Base-by-base conservation (phyloP, 305 asterid species). In the Andrographis paniculata region DNA sequence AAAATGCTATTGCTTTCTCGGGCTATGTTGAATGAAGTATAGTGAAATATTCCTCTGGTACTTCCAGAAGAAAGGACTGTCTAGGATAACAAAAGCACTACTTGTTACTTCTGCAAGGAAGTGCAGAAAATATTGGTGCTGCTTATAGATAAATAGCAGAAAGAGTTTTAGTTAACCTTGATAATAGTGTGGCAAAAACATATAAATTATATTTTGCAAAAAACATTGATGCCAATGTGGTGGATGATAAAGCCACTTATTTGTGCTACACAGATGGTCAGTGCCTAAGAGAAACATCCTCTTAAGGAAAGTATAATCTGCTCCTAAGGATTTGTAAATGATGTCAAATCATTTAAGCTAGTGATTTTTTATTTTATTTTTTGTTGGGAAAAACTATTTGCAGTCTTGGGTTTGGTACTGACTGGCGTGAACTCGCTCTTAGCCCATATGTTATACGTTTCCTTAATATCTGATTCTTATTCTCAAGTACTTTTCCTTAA, bases 11-110 rank as follows among this genome's bases (percentile, higher is more conserved):
- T 17, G 20, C 28, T 42, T 9, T 27, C 12, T 15, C 14, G 14
- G 51, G 45, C 36, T 42, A n/a, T 14, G 22, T 48, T 49, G 45
- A 17, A 23, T 41, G 50, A 59, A 50, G 19, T 50, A 13, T 20
- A 17, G 18, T 13, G 20, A 20, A 12, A 23, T 3, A 6, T 43
- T 42, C 37, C 52, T 31, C 9, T 24, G 9, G 4, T 24, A 3
- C 9, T 28, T 41, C 10, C 20, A 40, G 19, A 50, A 39, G 17
- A 13, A 22, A 16, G 9, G 16, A 4, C 16, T 24, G 39, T n/a
- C n/a, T n/a, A n/a, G 33, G 30, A 7, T 41, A 40, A 14, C 28
- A 33, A 39, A 20, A 17, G 18, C 53, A 14, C 16, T 28, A 41
- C 33, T 47, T 16, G 19, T 37, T 22, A 23, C n/a, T n/a, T n/a